These are phyloP conservation scores for Phytophthora crassamura DNA, from an alignment of 352 stramenopile genomes.

Conservation along the genomic window DNA sequence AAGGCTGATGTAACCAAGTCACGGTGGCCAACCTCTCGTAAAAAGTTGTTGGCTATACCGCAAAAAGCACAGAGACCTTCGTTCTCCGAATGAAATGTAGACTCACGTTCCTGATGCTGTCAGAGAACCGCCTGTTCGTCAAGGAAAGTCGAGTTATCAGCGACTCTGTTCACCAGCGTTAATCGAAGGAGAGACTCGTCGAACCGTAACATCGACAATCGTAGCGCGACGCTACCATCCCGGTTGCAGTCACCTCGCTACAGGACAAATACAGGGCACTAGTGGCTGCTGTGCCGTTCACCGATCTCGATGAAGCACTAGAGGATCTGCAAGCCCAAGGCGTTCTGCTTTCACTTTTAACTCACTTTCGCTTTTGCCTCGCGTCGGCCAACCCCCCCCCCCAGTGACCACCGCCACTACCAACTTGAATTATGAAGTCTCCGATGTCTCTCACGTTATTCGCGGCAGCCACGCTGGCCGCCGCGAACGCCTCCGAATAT, in stretches of 20 bases:
- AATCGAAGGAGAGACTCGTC: slow-evolving; percentile 13
- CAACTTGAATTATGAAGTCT: slow-evolving; percentile 21
- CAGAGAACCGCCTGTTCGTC: no score
- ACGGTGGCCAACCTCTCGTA: no score
- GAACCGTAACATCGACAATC: slow-evolving; percentile 18
- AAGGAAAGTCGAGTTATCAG: no score
- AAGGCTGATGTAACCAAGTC: no score
- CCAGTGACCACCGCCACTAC: slow-evolving; percentile 5
- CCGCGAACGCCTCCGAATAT: slow-evolving; percentile 39
- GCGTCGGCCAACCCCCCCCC: slow-evolving; percentile 8
- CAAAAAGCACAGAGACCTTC: no score
- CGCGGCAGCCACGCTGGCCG: slow-evolving; percentile 2
- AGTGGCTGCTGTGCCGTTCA: not conserved
- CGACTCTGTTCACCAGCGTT: slow-evolving; percentile 5
- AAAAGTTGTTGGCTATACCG: no score
- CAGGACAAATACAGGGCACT: slow-evolving; percentile 10
- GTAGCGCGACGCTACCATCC: slow-evolving; percentile 22
- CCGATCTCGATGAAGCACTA: not conserved
- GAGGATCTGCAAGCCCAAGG: not conserved
- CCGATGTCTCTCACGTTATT: slow-evolving; percentile 10
- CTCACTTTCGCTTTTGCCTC: slow-evolving; percentile 24
- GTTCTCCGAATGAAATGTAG: no score
- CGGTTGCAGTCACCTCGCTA: no score
- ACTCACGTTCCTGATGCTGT: no score
- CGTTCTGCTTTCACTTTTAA: not conserved